Percentiles rank a stretch among this genome's conserved stretches.
phyloP scores from a whole-genome alignment of 225 moss, liverwort and hornwort genomes.

The Takakia lepidozioides region DNA sequence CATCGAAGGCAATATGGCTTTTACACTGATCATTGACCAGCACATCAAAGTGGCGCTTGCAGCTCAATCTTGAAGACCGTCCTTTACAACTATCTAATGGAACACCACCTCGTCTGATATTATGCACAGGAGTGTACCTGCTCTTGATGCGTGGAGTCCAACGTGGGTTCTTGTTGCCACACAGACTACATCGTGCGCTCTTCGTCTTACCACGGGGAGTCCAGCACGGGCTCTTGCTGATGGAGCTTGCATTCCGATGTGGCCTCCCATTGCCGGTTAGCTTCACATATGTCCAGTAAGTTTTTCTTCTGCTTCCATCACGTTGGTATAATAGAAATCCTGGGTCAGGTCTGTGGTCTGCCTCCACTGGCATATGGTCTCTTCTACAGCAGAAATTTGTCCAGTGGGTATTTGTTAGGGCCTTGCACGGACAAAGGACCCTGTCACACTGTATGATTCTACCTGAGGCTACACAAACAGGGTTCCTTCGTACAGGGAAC shows the following conservation, averaged over 20 bases:
- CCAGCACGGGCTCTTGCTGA: not conserved
- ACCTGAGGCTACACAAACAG: slow-evolving; percentile 1
- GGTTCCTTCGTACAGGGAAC: slow-evolving; percentile 2
- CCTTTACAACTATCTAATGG: not conserved
- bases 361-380: not conserved
- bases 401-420: not conserved
- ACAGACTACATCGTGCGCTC: no score
- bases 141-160: no score
- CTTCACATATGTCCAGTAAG: slow-evolving; percentile 6
- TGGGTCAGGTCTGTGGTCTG: not conserved
- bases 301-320: not conserved
- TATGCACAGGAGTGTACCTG: no score
- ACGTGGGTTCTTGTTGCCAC: not conserved
- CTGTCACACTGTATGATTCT: slow-evolving; percentile 1
- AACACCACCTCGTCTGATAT: no score
- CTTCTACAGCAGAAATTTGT: not conserved
- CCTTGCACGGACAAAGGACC: slow-evolving; percentile 8
- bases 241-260: not conserved
- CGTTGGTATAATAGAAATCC: slow-evolving; percentile 1
- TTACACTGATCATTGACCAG: not conserved
- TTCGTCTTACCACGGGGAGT: no score
- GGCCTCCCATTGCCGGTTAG: not conserved
- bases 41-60: not conserved
- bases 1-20: no score
- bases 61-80: not conserved